A percentile compares a stretch with the other conserved stretches of the same genome.
Conservation (phyloP, 2,329 filamentous ascomycete genomes). For the Geosmithia morbida region DNA sequence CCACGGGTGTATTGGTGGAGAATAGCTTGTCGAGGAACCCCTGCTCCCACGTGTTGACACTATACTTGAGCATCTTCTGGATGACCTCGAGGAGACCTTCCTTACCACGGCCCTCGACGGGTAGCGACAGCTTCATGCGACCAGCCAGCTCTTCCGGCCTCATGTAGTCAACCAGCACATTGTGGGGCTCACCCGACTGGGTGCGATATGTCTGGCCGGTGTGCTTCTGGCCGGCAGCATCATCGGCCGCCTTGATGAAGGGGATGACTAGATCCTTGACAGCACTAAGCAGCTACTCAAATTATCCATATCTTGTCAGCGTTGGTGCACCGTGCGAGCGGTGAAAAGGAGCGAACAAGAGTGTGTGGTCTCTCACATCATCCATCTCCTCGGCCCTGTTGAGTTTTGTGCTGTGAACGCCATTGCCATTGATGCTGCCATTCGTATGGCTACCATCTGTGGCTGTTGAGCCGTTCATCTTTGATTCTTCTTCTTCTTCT, state of each 20-base stretch:
- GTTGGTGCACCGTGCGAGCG: background rate
- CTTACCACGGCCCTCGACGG: conserved; percentile 45
- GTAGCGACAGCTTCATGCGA: conserved; percentile 43
- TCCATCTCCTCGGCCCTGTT: conserved; percentile 28
- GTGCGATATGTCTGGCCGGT: conserved; percentile 32
- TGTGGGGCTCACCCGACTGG: conserved; percentile 25
- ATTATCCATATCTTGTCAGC: background rate
- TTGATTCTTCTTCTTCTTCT: no score
- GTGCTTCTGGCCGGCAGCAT: conserved; percentile 34
- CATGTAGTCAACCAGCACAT: conserved; percentile 49
- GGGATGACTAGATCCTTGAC: conserved; percentile 55
- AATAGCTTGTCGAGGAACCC: conserved; percentile 95
- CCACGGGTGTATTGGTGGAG: conserved; percentile 76
- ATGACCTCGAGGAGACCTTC: conserved; percentile 62
- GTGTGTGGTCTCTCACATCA: conserved; percentile 21
- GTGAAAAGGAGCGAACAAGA: background rate
- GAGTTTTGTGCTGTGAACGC: conserved; percentile 7
- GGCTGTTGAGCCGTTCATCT: background rate
- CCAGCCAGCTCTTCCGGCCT: conserved; percentile 42
- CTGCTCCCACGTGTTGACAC: conserved; percentile 97
- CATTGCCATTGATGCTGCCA: background rate
- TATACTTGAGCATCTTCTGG: conserved; percentile 61
- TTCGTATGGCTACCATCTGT: background rate
- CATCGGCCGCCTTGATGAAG: conserved; percentile 57
- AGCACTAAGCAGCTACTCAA: conserved; percentile 46